Base-by-base conservation (phyloP, 140 eudicot species). In the Oenanthe javanica region DNA sequence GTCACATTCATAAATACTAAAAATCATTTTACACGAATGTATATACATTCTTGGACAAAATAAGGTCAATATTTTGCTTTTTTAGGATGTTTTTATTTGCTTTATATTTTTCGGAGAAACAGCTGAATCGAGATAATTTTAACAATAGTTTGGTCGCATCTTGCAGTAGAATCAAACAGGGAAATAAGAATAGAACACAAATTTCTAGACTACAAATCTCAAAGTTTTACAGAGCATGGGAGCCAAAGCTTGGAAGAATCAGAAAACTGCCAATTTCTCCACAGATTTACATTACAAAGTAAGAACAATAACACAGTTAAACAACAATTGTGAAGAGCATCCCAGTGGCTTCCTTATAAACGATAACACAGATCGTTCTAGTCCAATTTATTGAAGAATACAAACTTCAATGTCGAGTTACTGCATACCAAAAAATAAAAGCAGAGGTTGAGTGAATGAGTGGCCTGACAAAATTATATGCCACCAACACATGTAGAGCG, bases 331-430 rank as follows among this genome's bases (percentile, higher is more conserved):
- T 38, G 40, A 4, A 55, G 55, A 40, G 31, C 40, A 36, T 57
- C 45, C 36, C 38, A 77, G 18, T 52, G 9, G 14, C 72, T 18
- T 64, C 59, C 67, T 38, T 54, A 21, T 57, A 18, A 67, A 55
- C 80, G 80, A 81, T 83, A 78, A 86, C 79, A 83, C 85, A 85
- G n/a, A 54, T 63, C 73, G 46, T 72, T 72, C 82, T 71, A 11
- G 49, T 79, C 83, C 73, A 79, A 67, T 77, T 72, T 86, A 66
- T 79, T 71, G 70, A 83, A 74, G 74, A 75, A 67, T 67, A 84
- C 76, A 82, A 43, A 27, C 82, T 71, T 77, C 84, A 77, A 78
- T 67, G 38, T 66, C 86, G 81, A 72, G 55, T 82, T 82, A 82
- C 90, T 87, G 90, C 86, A 85, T 2, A 21, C 5, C 19, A 7